Conservation (phyloP, 805 yeast genomes). For the Kodamaea laetipori region DNA sequence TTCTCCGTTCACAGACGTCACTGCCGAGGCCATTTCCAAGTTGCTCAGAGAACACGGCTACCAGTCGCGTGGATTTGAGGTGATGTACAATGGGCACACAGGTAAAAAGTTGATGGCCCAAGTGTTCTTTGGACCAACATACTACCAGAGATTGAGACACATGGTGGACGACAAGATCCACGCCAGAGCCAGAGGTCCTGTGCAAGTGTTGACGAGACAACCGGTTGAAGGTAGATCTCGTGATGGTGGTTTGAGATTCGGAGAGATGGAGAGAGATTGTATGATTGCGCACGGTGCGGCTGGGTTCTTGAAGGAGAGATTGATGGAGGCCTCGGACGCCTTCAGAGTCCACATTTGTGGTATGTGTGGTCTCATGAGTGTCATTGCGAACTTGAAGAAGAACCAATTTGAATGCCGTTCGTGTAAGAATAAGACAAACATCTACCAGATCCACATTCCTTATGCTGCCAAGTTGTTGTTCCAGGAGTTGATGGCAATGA, state of each 20-base stretch:
- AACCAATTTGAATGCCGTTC: conserved; percentile 98
- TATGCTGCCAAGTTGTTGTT: conserved; percentile 96
- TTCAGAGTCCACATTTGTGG: conserved; percentile 98
- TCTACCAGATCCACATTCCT: conserved; percentile 96
- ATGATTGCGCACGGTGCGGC: conserved; percentile 99
- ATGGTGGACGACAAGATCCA: conserved; percentile 99
- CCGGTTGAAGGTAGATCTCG: conserved; percentile 99
- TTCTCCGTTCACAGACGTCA: conserved; percentile 96
- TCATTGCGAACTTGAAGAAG: conserved; percentile 95
- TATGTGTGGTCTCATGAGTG: conserved; percentile 97
- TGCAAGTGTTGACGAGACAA: conserved; percentile 95
- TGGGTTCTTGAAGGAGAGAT: conserved; percentile 93
- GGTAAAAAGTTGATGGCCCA: conserved; percentile 98
- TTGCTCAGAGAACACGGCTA: conserved; percentile 93
- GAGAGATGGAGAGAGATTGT: conserved; percentile 99
- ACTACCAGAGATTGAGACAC: conserved; percentile 97
- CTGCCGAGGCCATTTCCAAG: conserved; percentile 94
- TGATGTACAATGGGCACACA: conserved; percentile 98
- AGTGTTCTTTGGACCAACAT: conserved; percentile 99
- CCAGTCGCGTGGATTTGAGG: conserved; percentile 98
- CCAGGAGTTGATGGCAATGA: conserved; percentile 99
- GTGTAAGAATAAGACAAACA: conserved; percentile 97
- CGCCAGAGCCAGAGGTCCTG: conserved; percentile 99
- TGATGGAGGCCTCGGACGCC: conserved; percentile 99
- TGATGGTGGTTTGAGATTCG: conserved; percentile 99